phyloP scores from a whole-genome alignment of 1,139 yeast genomes.

The Blastobotrys niveus region DNA sequence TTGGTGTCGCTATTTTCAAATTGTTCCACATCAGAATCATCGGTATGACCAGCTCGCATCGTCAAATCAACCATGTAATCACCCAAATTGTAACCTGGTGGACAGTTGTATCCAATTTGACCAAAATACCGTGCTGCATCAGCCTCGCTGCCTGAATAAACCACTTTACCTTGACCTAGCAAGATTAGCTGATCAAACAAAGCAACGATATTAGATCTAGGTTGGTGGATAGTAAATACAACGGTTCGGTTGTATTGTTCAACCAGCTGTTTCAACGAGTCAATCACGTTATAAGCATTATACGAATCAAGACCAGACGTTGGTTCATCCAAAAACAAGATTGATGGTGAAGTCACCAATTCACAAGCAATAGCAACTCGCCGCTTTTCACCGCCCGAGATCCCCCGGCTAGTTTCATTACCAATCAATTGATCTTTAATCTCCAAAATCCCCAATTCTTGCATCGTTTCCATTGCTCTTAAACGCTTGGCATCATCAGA shows the following conservation, averaged over 20 bases:
- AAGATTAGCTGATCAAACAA: conserved; percentile 76
- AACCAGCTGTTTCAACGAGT: conserved; percentile 73
- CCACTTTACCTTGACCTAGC: conserved; percentile 77
- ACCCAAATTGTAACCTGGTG: conserved; percentile 86
- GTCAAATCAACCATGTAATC: conserved; percentile 90
- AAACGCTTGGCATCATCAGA: conserved; percentile 62
- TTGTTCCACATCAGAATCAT: conserved; percentile 6
- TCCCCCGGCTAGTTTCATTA: conserved; percentile 82
- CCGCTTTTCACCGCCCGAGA: conserved; percentile 88
- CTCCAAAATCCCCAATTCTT: conserved; percentile 73
- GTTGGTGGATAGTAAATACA: conserved; percentile 92
- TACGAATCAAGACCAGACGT: conserved; percentile 93
- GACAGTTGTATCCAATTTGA: conserved; percentile 74
- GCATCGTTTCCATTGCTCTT: conserved; percentile 77
- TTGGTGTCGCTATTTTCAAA: neutral
- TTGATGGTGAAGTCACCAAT: conserved; percentile 62
- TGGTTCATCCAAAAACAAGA: conserved; percentile 77
- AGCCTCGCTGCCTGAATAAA: conserved; percentile 62
- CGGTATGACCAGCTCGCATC: conserved; percentile 45
- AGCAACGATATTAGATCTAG: conserved; percentile 93
- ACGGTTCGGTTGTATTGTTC: conserved; percentile 79
- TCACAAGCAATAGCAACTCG: conserved; percentile 82
- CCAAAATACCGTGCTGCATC: conserved; percentile 67
- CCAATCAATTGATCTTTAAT: conserved; percentile 87
- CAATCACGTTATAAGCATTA: conserved; percentile 88